Evolutionary conservation across 805 yeast species (phyloP).

Genomic region (Yamadazyma philogaea): DNA sequence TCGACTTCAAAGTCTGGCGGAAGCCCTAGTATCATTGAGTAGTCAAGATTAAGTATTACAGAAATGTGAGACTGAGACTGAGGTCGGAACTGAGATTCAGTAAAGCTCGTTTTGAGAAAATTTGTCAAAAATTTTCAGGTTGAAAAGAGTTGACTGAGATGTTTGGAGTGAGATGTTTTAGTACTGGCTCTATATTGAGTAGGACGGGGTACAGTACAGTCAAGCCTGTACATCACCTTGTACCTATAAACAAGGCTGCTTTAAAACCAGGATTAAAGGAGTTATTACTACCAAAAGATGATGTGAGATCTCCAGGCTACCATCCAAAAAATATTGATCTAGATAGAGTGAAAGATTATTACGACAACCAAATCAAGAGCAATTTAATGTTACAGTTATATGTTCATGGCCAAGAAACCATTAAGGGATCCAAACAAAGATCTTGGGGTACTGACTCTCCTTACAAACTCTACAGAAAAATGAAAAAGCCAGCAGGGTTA

Average conservation of each 20-base stretch:
- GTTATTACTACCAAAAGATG: slow-evolving; percentile 62
- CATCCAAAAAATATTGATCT: slow-evolving; percentile 72
- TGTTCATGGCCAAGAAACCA: slow-evolving; percentile 55
- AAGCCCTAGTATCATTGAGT: slow-evolving; percentile 26
- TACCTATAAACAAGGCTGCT: slow-evolving; percentile 67
- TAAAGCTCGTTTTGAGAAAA: slow-evolving; percentile 7
- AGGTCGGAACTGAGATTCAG: slow-evolving; percentile 1
- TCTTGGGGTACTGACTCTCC: slow-evolving; percentile 87
- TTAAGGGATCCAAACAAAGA: slow-evolving; percentile 69
- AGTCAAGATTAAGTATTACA: background rate
- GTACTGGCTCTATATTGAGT: slow-evolving; percentile 48
- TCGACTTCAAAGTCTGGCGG: slow-evolving; percentile 23
- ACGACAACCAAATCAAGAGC: slow-evolving; percentile 65
- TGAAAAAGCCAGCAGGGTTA: slow-evolving; percentile 72
- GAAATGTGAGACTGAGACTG: slow-evolving; percentile 5
- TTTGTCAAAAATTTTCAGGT: slow-evolving; percentile 11
- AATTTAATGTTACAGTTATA: slow-evolving; percentile 79
- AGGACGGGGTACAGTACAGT: slow-evolving; percentile 59
- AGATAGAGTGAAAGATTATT: slow-evolving; percentile 78
- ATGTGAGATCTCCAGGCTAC: slow-evolving; percentile 75
- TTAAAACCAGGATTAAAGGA: slow-evolving; percentile 75
- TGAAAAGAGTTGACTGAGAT: background rate
- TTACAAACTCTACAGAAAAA: slow-evolving; percentile 80
- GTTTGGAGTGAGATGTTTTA: slow-evolving; percentile 21
- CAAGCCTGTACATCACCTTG: slow-evolving; percentile 88